phyloP scores from a whole-genome alignment of 2,329 filamentous ascomycete species.

The Colletotrichum acutatum region DNA sequence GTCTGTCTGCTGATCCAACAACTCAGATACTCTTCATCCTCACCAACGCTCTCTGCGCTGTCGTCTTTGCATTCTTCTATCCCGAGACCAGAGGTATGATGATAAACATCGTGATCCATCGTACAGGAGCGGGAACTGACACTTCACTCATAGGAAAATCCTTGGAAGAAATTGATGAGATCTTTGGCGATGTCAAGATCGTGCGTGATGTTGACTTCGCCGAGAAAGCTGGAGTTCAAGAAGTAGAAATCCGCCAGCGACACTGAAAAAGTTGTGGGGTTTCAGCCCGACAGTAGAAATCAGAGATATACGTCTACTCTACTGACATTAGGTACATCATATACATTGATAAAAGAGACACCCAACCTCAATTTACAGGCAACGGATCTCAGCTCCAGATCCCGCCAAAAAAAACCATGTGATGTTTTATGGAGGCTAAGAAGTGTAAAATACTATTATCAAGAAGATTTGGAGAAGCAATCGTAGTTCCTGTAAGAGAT shows the following conservation, averaged over 20 bases:
- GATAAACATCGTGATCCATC: not conserved
- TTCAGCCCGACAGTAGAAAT: not conserved
- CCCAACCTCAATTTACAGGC: no score
- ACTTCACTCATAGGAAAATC: slow-evolving; percentile 46
- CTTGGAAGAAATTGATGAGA: slow-evolving; percentile 52
- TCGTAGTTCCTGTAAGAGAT: no score
- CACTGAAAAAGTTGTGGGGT: not conserved
- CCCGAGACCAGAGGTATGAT: slow-evolving; percentile 52
- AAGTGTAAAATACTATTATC: no score
- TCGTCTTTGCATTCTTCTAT: slow-evolving; percentile 49
- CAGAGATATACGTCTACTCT: no score
- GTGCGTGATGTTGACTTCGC: slow-evolving; percentile 38
- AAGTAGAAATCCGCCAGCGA: slow-evolving; percentile 14
- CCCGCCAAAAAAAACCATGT: no score
- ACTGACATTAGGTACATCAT: no score
- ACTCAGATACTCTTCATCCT: slow-evolving; percentile 51
- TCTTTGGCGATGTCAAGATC: slow-evolving; percentile 50
- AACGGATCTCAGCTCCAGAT: no score
- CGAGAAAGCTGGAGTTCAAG: slow-evolving; percentile 37
- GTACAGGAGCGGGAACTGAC: slow-evolving; percentile 14
- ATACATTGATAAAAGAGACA: no score
- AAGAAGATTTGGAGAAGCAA: no score
- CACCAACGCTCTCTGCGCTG: slow-evolving; percentile 49
- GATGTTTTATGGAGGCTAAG: no score
- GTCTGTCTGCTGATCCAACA: accelerated